A percentile compares a stretch with the other conserved stretches of the same genome.
These are phyloP conservation scores for Xylaria sp. DNA, from an alignment of 2,329 filamentous ascomycete species.

Conservation along the genomic window DNA sequence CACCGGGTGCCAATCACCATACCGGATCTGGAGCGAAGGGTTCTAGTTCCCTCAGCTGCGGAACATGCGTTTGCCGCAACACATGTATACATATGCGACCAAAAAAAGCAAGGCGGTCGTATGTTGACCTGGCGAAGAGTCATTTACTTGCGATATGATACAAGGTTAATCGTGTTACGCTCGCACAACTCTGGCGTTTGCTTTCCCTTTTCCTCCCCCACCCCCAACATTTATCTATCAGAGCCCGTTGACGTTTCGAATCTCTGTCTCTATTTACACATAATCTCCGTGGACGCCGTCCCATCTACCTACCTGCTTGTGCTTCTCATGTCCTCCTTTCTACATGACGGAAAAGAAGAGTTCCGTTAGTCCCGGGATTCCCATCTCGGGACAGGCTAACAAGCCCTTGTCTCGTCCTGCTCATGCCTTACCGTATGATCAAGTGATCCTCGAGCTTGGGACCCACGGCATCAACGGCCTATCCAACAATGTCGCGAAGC, in stretches of 20 bases:
- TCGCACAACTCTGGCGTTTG: not conserved
- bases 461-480: slow-evolving; percentile 60
- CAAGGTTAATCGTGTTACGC: not conserved
- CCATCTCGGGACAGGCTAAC: slow-evolving; percentile 25
- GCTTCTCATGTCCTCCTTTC: not conserved
- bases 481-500: slow-evolving; percentile 50
- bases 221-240: not conserved
- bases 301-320: not conserved
- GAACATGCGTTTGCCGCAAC: not conserved
- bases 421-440: slow-evolving; percentile 53
- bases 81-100: not conserved
- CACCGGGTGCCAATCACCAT: not conserved
- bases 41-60: too few relatives aligned
- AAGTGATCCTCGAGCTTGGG: slow-evolving; percentile 54
- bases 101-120: not conserved
- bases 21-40: not conserved
- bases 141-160: not conserved
- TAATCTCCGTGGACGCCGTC: not conserved
- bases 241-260: not conserved
- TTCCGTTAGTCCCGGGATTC: not conserved
- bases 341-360: slow-evolving; percentile 3
- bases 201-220: not conserved
- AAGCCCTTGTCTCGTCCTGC: slow-evolving; percentile 56
- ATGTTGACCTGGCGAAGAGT: not conserved
- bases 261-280: not conserved